Base-by-base conservation (phyloP, 2,329 filamentous ascomycete species). In the Diaporthe ilicicola region DNA sequence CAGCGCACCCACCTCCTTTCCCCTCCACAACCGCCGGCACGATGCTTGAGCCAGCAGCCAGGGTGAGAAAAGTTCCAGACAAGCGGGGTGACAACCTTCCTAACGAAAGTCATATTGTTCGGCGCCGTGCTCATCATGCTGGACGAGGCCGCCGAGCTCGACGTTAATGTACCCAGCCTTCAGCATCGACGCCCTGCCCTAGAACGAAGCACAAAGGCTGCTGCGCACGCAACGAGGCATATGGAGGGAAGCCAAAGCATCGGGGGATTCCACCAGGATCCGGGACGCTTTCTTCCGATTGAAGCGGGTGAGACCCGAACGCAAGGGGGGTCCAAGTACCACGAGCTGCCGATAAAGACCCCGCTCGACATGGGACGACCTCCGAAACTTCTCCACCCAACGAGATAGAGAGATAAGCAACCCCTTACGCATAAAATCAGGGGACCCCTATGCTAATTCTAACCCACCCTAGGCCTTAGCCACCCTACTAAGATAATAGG, bases 11-110 rank as follows among this genome's bases (percentile, higher is more conserved):
- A 9, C 32, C 32, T n/a, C n/a, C n/a, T n/a, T 9, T 34, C 4
- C 32, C 32, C 4, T 4, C 32, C 32, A 34, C 4, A 34, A 34
- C 9, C 32, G 9, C 32, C n/a, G n/a, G n/a, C n/a, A n/a, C 32
- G 32, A 34, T 34, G 9, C 9, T 34, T 34, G 32, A 9, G 9
- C 32, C 32, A 15, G 48, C 27, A 22, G 15, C 9, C 51, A 34
- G 3, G 10, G 19, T 12, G 3, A 15, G 19, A 2, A 37, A 2
- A 0, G 2, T 10, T 9, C 4, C 19, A 10, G 9, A 2, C 4
- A 15, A 34, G 9, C n/a, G 10, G 51, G 17, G 12, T n/a, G 8
- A 17, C 4, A 12, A 9, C 51, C 5, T 22, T 37, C 29, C 32
- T 34, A 10, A 2, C 37, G 17, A 17, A 9, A 5, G 27, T 12